Base-by-base conservation (phyloP, 208 protist genomes). In the Trypanosoma avium region DNA sequence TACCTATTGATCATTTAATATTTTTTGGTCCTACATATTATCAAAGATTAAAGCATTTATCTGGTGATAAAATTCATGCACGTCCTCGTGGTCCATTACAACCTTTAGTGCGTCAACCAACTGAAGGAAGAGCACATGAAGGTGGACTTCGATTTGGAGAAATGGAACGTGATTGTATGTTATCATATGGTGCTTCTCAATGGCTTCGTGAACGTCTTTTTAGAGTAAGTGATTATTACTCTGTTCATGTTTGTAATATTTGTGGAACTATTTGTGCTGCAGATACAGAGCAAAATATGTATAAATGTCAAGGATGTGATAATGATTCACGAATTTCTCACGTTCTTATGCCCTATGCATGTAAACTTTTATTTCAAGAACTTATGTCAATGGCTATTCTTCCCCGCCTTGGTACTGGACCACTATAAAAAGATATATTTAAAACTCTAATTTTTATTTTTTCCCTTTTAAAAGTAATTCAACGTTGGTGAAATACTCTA, bases 131-230 rank as follows among this genome's bases (percentile, higher is more conserved):
- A 38, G 77, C 94, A 4, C 70, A 96, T 40, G 95, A 98, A 60
- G 97, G 97, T 70, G 97, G 97, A 60, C 84, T 99, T 10, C 77
- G 97, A 19, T 98, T 99, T 60, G 97, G 97, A 53, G 97, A 99
- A 75, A 99, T 99, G 97, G 97, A 99, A 79, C 80, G 97, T 43
- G 97, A 99, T 62, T 98, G 97, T 75, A 97, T 99, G 85, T 97
- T 99, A 57, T 88, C 91, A 26, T 97, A 99, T 70, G 97, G 97
- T 42, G 82, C 94, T 0, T 82, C 94, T 22, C 54, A 84, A 22
- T 97, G 97, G 67, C 79, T 98, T 19, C 72, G 86, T 19, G 97
- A 99, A 70, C 76, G 95, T 19, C 75, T 98, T 2, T 97, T 97
- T 47, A 67, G 91, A 30, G 70, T 92, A 27, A 97, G 86, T 1